Percentiles rank a stretch among this genome's conserved stretches.
These are phyloP conservation scores for Trypanosoma rangeli DNA, from an alignment of 208 protist genomes.

Conservation along the genomic window DNA sequence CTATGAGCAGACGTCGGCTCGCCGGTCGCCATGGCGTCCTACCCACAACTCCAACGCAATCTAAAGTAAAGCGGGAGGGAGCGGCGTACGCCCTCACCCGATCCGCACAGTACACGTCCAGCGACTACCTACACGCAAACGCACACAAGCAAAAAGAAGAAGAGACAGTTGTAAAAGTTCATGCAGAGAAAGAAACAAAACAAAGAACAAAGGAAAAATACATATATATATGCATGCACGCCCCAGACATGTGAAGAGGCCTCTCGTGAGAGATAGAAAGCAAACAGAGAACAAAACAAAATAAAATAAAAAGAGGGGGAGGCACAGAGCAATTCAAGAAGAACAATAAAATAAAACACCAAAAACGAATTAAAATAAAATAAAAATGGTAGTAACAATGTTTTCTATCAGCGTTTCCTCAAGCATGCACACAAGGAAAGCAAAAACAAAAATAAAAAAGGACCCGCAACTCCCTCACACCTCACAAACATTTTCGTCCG, in stretches of 20 bases:
- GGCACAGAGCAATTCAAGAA: too few relatives aligned
- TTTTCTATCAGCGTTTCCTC: background rate
- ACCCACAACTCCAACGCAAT: slow-evolving; percentile 1
- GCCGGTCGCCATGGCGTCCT: background rate
- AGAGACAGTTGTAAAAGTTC: background rate
- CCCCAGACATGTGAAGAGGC: too few relatives aligned
- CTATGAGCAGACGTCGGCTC: background rate
- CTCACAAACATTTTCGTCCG: background rate
- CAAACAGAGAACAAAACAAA: background rate
- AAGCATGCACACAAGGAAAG: too few relatives aligned
- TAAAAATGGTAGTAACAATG: slow-evolving; percentile 7
- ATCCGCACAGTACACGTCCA: background rate
- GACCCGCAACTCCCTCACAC: background rate
- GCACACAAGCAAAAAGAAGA: slow-evolving; percentile 10
- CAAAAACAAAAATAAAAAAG: background rate
- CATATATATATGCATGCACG: background rate
- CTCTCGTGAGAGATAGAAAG: background rate
- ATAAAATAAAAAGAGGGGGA: too few relatives aligned
- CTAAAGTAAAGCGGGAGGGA: slow-evolving; percentile 2
- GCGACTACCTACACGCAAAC: background rate
- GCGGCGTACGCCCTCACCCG: background rate
- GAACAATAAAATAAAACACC: too few relatives aligned
- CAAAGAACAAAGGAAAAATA: background rate
- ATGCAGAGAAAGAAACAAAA: background rate
- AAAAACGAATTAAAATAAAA: slow-evolving; percentile 1